Percentiles rank a stretch among this genome's conserved stretches.
Conservation (phyloP, 2,329 filamentous ascomycete species). For the Tolypocladium amazonense region DNA sequence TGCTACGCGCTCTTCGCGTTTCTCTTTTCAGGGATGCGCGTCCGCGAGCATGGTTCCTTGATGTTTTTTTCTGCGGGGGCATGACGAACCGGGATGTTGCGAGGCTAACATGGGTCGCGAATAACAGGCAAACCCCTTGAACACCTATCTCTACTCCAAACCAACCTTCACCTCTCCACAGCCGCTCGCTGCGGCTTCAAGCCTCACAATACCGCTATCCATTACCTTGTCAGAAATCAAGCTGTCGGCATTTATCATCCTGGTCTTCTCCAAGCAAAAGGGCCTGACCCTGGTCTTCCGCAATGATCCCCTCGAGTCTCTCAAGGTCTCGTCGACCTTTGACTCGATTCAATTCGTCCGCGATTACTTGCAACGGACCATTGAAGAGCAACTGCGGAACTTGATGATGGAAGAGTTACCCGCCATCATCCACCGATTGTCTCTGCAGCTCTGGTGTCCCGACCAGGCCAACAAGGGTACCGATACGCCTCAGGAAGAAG, state of each 20-base stretch:
- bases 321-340: slow-evolving; percentile 98
- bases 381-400: slow-evolving; percentile 83
- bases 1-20: not conserved
- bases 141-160: slow-evolving; percentile 88
- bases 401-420: slow-evolving; percentile 97
- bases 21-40: not conserved
- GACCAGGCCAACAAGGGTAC: slow-evolving; percentile 53
- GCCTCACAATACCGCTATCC: slow-evolving; percentile 92
- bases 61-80: not conserved
- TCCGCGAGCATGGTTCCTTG: not conserved
- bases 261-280: slow-evolving; percentile 97
- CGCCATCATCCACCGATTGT: slow-evolving; percentile 89
- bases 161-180: slow-evolving; percentile 87
- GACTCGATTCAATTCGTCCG: slow-evolving; percentile 98
- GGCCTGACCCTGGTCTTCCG: slow-evolving; percentile 93
- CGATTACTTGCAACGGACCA: slow-evolving; percentile 92
- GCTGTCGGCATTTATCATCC: slow-evolving; percentile 89
- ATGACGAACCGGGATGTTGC: slow-evolving; percentile 7
- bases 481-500: slow-evolving; percentile 36
- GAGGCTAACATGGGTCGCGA: slow-evolving; percentile 36
- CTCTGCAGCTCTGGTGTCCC: slow-evolving; percentile 78
- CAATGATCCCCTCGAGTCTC: slow-evolving; percentile 93
- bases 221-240: slow-evolving; percentile 95
- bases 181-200: slow-evolving; percentile 81
- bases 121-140: slow-evolving; percentile 77